phyloP scores from a whole-genome alignment of 495 filamentous ascomycete genomes.

The Neurospora terricola region DNA sequence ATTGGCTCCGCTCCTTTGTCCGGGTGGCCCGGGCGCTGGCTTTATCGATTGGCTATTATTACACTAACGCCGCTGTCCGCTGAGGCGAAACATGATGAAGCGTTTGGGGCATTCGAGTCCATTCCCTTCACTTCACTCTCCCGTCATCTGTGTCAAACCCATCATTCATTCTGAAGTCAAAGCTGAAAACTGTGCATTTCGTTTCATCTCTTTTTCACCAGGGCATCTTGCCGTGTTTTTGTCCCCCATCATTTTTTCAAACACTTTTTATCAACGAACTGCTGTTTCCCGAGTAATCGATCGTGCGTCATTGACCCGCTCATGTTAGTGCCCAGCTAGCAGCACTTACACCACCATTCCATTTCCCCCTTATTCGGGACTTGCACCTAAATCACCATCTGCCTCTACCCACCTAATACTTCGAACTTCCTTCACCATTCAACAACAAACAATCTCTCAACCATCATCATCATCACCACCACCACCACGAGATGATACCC shows the following conservation, averaged over 20 bases:
- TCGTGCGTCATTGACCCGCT: neutral
- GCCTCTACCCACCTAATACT: neutral
- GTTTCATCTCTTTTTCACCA: neutral
- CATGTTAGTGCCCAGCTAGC: neutral
- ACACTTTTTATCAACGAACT: neutral
- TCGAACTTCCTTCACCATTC: neutral
- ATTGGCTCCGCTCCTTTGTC: neutral
- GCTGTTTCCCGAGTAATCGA: neutral
- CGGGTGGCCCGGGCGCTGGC: neutral
- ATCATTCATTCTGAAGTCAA: neutral
- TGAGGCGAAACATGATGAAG: neutral
- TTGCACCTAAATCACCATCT: neutral
- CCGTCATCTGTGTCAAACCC: neutral
- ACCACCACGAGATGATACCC: constrained; percentile 22
- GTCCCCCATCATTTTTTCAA: neutral
- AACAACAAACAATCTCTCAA: neutral
- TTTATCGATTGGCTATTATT: neutral
- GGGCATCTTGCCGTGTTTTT: neutral
- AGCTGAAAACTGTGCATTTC: neutral
- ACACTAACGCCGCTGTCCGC: neutral
- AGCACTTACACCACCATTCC: neutral
- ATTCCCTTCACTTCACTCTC: neutral
- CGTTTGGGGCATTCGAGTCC: neutral
- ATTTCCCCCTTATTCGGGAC: neutral
- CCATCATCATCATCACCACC: neutral